Evolutionary conservation across 148 eudicot species (phyloP), one percentile per base, ranked within the genome.

Genomic region (Spergularia marina): DNA sequence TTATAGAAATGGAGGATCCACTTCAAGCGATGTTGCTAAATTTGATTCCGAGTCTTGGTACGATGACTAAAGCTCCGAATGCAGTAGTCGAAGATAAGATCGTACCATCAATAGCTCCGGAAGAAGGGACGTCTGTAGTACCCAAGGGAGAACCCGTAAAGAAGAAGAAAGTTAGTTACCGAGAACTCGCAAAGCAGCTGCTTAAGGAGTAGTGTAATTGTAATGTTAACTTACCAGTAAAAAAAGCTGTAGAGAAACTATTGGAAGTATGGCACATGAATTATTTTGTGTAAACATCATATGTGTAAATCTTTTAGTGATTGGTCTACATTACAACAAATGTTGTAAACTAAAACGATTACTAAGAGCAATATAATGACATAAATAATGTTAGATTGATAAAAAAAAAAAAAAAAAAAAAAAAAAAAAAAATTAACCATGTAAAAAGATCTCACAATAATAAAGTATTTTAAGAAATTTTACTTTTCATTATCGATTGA

Each of bases 151-250:
- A 72, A 70, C 83, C 90, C 9, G 84, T 64, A 61, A 87, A 90
- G 82, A 91, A 89, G 83, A 89, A 84, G 90, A 93, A 83, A 83
- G 91, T 94, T 40, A 92, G 92, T 84, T 89, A 86, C 70, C 89
- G 68, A 79, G 98, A 93, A 30, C 70, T 88, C 53, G 96, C 87
- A 34, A 71, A 61, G 49, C 82, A 88, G 49, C 76, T 88, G 77
- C 91, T 94, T 30, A 79, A 82, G 71, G 89, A 91, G 57, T 91
- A 83, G 77, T 85, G 70, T 44, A 7, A 55, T 30, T 15, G 60
- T 25, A 30, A 25, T 63, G n/a, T 4, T 5, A 23, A 9, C 34
- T 1, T 10, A 58, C 0, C 10, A 17, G 61, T 7, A 7, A 20
- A 7, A 20, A 7, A 20, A 7, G 2, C 11, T 57, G n/a, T n/a